Percentiles rank a stretch among this genome's conserved stretches.
These are phyloP conservation scores for Spathaspora gorwiae DNA, from an alignment of 805 yeast species.

Conservation along the genomic window DNA sequence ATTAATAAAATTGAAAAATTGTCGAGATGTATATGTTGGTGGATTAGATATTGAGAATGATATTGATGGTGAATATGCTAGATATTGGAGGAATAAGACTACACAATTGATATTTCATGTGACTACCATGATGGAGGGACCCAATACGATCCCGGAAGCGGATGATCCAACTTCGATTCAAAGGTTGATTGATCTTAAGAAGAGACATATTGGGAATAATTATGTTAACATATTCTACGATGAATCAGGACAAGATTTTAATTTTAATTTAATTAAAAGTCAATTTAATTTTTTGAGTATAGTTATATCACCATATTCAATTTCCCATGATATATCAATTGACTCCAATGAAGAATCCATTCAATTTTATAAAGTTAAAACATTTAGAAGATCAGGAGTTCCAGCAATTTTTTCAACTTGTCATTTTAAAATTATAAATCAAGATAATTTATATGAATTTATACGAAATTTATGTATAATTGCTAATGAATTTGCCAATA, in stretches of 20 bases:
- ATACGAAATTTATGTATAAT: conserved; percentile 63
- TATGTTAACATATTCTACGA: conserved; percentile 78
- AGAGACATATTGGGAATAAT: conserved; percentile 83
- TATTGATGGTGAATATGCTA: conserved; percentile 70
- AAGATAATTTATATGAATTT: conserved; percentile 53
- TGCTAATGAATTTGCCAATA: conserved; percentile 68
- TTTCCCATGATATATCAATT: conserved; percentile 2
- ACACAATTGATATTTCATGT: conserved; percentile 74
- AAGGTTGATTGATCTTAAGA: conserved; percentile 49
- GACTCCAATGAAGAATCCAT: not conserved
- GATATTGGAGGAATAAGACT: conserved; percentile 67
- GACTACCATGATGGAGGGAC: conserved; percentile 65
- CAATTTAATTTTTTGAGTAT: conserved; percentile 83
- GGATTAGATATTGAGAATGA: conserved; percentile 72
- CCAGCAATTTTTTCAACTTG: conserved; percentile 75
- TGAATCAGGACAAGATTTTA: conserved; percentile 62
- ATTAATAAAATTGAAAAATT: conserved; percentile 50
- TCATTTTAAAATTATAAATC: conserved; percentile 67
- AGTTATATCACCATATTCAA: conserved; percentile 63
- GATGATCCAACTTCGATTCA: conserved; percentile 7
- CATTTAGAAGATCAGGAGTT: conserved; percentile 61
- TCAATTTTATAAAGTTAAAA: conserved; percentile 52
- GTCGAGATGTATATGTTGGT: conserved; percentile 57
- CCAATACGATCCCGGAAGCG: conserved; percentile 30
- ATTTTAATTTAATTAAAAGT: conserved; percentile 64